phyloP scores from a whole-genome alignment of 164 flowering plant species.

The Nymphaea thermarum region DNA sequence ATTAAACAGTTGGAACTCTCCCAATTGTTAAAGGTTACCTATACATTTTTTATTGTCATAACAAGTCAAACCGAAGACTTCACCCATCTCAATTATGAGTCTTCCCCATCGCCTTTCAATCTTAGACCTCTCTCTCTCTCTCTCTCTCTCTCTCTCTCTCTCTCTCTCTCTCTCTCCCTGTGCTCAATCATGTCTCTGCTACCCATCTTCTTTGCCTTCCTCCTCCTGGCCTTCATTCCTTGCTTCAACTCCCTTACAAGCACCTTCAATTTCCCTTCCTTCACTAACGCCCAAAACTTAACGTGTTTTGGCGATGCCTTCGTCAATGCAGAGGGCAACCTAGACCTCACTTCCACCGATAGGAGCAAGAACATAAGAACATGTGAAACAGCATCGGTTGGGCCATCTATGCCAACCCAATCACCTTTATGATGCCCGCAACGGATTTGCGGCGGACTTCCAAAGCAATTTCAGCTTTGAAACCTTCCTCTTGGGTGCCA shows the following conservation, averaged over 20 bases:
- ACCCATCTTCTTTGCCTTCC: no score
- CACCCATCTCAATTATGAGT: no score
- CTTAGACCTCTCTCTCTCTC: no score
- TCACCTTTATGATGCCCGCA: conserved; percentile 26
- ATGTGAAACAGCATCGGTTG: conserved; percentile 17
- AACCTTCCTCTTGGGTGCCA: conserved; percentile 8
- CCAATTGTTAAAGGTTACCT: no score
- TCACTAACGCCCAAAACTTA: conserved; percentile 6
- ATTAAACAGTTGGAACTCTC: no score
- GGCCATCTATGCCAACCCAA: conserved; percentile 14
- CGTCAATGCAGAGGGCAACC: neutral
- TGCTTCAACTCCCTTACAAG: neutral
- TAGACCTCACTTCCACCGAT: conserved; percentile 20
- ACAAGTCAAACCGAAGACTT: no score
- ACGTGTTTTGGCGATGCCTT: conserved; percentile 8
- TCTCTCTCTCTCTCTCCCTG: no score
- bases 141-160: neutral
- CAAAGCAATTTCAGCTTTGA: conserved; percentile 32
- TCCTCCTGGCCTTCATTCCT: no score
- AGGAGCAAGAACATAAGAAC: neutral
- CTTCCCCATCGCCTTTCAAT: no score
- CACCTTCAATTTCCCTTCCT: conserved; percentile 20
- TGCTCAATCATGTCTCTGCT: no score
- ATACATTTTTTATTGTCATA: no score
- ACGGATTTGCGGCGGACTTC: conserved; percentile 27